Conservation (phyloP, 768 basidiomycete genomes). For the Termitomyces sp. region DNA sequence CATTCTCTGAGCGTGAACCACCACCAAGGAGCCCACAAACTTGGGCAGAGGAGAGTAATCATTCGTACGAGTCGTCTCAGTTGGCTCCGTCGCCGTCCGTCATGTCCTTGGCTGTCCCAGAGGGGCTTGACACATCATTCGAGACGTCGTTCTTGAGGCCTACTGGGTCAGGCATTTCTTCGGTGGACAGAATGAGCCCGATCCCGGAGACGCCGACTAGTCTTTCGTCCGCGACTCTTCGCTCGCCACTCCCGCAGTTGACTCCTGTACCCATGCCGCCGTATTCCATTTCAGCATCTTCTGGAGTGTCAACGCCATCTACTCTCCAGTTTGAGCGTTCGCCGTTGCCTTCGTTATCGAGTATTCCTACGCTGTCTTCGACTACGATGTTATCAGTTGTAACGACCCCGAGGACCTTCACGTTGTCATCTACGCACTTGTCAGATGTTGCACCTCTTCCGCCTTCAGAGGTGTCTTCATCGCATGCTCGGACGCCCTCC, state of each 20-base stretch:
- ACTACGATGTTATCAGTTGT: constrained; percentile 4
- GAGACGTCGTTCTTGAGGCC: constrained; percentile 76
- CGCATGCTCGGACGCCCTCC: constrained; percentile 5
- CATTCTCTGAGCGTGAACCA: constrained; percentile 33
- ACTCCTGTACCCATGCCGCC: constrained; percentile 36
- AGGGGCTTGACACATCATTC: constrained; percentile 60
- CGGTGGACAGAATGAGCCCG: constrained; percentile 39
- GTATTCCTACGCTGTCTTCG: constrained; percentile 5
- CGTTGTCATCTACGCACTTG: neutral
- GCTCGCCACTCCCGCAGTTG: constrained; percentile 32
- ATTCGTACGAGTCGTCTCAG: constrained; percentile 77
- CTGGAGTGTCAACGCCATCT: constrained; percentile 30
- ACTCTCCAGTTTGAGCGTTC: constrained; percentile 19
- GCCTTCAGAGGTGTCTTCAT: constrained; percentile 6
- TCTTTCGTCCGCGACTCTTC: constrained; percentile 24
- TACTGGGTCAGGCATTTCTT: constrained; percentile 45
- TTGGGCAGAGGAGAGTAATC: constrained; percentile 65
- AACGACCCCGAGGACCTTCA: constrained; percentile 7
- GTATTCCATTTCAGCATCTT: constrained; percentile 25
- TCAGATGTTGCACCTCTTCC: constrained; percentile 5
- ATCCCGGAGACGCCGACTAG: constrained; percentile 38
- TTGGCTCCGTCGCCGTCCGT: constrained; percentile 68
- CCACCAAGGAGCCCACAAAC: constrained; percentile 33
- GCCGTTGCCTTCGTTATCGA: neutral
- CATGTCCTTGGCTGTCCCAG: constrained; percentile 48